Percentiles rank a stretch among this genome's conserved stretches.
phyloP scores from a whole-genome alignment of 108 stramenopile genomes.

The Skeletonema menzelii region DNA sequence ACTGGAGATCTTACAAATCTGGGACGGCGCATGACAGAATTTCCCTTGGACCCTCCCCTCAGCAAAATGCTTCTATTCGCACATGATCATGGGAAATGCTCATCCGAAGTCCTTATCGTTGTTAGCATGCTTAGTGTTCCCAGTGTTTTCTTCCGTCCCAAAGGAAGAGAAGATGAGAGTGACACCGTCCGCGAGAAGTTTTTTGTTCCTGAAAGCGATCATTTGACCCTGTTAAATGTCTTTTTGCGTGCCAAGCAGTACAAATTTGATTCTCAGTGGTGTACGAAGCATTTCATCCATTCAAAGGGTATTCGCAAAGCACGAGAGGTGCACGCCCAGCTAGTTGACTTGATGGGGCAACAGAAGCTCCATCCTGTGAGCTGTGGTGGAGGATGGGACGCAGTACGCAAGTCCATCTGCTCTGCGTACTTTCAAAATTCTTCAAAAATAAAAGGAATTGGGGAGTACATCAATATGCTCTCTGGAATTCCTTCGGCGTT shows the following conservation, averaged over 20 bases:
- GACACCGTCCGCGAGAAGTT: constrained; percentile 98
- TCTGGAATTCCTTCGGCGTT: constrained; percentile 90
- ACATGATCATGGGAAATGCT: constrained; percentile 85
- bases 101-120: constrained; percentile 92
- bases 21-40: constrained; percentile 96
- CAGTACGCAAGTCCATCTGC: constrained; percentile 96
- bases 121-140: constrained; percentile 98
- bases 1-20: constrained; percentile 89
- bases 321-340: constrained; percentile 94
- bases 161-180: constrained; percentile 97
- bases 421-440: constrained; percentile 99
- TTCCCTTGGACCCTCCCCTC: constrained; percentile 96
- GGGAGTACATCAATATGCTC: constrained; percentile 99
- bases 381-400: constrained; percentile 95
- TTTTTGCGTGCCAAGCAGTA: constrained; percentile 93
- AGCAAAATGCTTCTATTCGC: constrained; percentile 98
- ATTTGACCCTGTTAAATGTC: constrained; percentile 96
- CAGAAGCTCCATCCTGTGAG: constrained; percentile 83
- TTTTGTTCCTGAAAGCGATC: constrained; percentile 99
- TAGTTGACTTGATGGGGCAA: constrained; percentile 96
- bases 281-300: constrained; percentile 96
- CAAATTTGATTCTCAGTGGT: constrained; percentile 94
- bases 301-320: constrained; percentile 96
- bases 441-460: constrained; percentile 96
- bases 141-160: constrained; percentile 94